Evolutionary conservation across 495 filamentous ascomycete genomes (phyloP).

Genomic region (Talaromyces nanjingensis): DNA sequence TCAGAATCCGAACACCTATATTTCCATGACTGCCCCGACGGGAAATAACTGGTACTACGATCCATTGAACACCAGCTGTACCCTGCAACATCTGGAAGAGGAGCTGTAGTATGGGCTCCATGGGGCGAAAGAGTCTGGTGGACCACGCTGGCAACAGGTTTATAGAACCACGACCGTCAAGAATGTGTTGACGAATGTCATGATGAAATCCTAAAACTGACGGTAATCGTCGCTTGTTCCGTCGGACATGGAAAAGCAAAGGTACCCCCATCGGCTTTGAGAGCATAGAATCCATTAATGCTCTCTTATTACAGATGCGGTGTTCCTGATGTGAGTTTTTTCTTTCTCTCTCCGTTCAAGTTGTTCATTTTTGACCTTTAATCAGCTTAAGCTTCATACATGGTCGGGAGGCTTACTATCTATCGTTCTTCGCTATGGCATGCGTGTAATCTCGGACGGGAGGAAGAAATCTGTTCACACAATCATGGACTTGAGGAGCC

Average conservation of each 20-base stretch:
- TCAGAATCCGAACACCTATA: not conserved
- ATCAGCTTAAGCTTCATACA: not conserved
- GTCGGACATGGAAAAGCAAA: not conserved
- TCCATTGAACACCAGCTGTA: not conserved
- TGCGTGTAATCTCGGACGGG: not conserved
- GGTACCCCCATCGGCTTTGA: not conserved
- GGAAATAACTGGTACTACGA: not conserved
- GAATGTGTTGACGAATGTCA: no score
- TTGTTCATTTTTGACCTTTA: not conserved
- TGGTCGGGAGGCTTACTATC: not conserved
- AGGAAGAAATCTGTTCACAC: not conserved
- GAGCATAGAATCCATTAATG: not conserved
- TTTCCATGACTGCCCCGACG: not conserved
- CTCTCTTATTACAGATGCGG: not conserved
- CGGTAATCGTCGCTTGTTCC: no score
- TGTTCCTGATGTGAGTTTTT: not conserved
- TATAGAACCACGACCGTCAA: no score
- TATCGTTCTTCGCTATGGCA: not conserved
- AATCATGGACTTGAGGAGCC: not conserved
- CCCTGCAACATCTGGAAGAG: not conserved
- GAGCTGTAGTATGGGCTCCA: not conserved
- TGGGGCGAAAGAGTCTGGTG: not conserved
- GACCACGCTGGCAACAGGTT: not conserved
- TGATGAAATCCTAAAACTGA: no score
- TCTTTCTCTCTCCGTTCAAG: not conserved